These are phyloP conservation scores for Termitomyces eurrhizus DNA, from an alignment of 768 basidiomycete species.

Conservation along the genomic window DNA sequence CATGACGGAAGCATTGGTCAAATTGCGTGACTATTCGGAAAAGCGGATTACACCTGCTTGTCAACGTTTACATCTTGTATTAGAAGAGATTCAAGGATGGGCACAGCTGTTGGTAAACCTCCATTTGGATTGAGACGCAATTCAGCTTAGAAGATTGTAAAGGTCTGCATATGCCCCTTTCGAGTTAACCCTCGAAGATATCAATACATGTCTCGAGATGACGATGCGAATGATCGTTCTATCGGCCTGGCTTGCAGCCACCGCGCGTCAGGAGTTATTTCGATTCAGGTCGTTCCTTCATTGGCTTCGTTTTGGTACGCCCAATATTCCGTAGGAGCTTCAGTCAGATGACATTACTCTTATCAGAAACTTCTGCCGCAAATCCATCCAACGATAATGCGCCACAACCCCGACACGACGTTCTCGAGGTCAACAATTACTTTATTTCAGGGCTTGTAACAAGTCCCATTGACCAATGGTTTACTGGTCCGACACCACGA, in stretches of 20 bases:
- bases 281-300: conserved; percentile 77
- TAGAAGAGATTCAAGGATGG: conserved; percentile 82
- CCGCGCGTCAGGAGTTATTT: conserved; percentile 61
- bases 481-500: conserved; percentile 56
- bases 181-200: conserved; percentile 45
- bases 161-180: conserved; percentile 60
- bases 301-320: conserved; percentile 72
- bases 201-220: conserved; percentile 50
- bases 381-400: conserved; percentile 51
- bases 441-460: conserved; percentile 64
- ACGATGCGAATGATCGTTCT: conserved; percentile 57
- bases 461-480: conserved; percentile 78
- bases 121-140: conserved; percentile 6
- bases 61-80: conserved; percentile 70
- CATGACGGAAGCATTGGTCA: conserved; percentile 64
- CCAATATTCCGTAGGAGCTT: conserved; percentile 3
- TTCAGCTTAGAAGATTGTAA: conserved; percentile 13
- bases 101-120: conserved; percentile 50
- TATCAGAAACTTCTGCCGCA: conserved; percentile 43
- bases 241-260: conserved; percentile 63
- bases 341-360: neutral
- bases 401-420: conserved; percentile 57
- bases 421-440: conserved; percentile 79
- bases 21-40: conserved; percentile 71
- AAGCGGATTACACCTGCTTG: conserved; percentile 68